phyloP scores from a whole-genome alignment of 2,329 filamentous ascomycete species.

The Dothidotthia symphoricarpi region DNA sequence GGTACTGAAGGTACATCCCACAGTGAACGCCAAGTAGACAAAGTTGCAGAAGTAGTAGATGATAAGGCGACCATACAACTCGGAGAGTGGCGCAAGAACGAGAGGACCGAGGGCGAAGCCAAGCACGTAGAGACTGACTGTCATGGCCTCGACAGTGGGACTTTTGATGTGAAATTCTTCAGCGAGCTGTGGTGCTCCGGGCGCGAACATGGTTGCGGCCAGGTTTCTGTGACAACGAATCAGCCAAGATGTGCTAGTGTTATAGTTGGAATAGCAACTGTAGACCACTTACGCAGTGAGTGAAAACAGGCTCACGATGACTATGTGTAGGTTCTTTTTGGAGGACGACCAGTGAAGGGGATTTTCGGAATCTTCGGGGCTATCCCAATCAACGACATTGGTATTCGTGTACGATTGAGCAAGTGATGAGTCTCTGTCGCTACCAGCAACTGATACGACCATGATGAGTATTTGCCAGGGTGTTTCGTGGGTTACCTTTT shows the following conservation, averaged over 20 bases:
- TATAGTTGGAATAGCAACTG: background rate
- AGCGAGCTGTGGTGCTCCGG: constrained; percentile 7
- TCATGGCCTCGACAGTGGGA: constrained; percentile 10
- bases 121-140: constrained; percentile 28
- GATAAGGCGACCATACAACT: constrained; percentile 37
- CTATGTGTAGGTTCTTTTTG: constrained; percentile 21
- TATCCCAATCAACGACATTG: constrained; percentile 21
- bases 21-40: constrained; percentile 53
- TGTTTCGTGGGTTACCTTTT: too few species aligned
- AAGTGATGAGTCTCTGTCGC: too few species aligned
- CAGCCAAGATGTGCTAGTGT: background rate
- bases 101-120: constrained; percentile 32
- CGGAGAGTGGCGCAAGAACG: constrained; percentile 35
- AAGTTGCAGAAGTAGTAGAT: constrained; percentile 43
- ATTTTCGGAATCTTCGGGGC: constrained; percentile 24
- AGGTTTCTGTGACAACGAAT: constrained; percentile 15
- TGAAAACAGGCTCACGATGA: constrained; percentile 21
- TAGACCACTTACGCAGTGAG: constrained; percentile 23
- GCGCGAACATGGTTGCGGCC: constrained; percentile 10
- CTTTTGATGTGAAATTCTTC: constrained; percentile 3
- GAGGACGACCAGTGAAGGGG: constrained; percentile 27
- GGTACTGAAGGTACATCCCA: constrained; percentile 25
- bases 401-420: too few species aligned
- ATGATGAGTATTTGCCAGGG: too few species aligned
- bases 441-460: too few species aligned